phyloP scores from a whole-genome alignment of 106 monocot species.

The Xerophyta viscosa region DNA sequence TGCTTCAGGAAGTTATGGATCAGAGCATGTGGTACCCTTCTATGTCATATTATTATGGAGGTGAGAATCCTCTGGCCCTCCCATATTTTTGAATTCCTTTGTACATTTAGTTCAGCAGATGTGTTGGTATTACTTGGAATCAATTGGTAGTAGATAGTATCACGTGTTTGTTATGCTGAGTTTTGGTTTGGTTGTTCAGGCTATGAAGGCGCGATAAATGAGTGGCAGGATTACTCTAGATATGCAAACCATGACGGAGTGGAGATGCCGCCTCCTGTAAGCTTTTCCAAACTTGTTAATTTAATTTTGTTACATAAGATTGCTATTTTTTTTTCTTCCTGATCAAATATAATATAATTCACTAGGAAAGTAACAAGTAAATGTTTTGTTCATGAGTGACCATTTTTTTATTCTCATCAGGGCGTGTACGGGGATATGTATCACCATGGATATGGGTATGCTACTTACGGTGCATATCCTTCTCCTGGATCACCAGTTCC shows the following conservation, averaged over 20 bases:
- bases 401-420: constrained; percentile 17
- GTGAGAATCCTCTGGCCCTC: too few species aligned
- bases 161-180: neutral
- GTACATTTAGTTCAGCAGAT: too few species aligned
- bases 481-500: constrained; percentile 49
- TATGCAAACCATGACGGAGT: constrained; percentile 66
- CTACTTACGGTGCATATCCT: constrained; percentile 43
- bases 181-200: constrained; percentile 20
- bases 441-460: constrained; percentile 59
- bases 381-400: too few species aligned
- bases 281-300: too few species aligned
- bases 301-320: too few species aligned
- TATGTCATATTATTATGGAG: constrained; percentile 46
- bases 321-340: too few species aligned
- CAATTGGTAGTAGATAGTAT: too few species aligned
- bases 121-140: too few species aligned
- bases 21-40: constrained; percentile 45
- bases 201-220: constrained; percentile 39
- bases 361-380: too few species aligned
- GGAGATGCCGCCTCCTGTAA: constrained; percentile 50
- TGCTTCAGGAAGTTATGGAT: constrained; percentile 47
- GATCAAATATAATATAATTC: too few species aligned
- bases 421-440: constrained; percentile 72
- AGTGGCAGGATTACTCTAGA: constrained; percentile 72
- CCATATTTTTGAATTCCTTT: too few species aligned